Evolutionary conservation across 2,329 filamentous ascomycete species (phyloP), one percentile per base, ranked within the genome.

Genomic region (Phialophora tarda): DNA sequence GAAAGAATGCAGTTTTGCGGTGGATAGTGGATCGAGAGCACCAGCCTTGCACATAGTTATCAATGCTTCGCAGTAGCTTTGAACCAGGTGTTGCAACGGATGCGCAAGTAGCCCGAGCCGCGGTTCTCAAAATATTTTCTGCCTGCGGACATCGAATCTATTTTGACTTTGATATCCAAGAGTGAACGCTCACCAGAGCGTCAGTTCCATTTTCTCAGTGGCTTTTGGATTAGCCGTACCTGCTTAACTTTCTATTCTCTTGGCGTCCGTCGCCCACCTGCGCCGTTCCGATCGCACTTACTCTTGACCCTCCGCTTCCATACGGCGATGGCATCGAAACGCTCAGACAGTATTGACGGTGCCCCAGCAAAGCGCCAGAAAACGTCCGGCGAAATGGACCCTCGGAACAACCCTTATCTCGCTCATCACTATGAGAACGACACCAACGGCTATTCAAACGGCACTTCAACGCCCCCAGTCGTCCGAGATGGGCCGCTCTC

Each of bases 361-460:
- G 78, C 79, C 70, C 81, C 83, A 73, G 78, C 78, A 72, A 89
- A 84, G 79, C 83, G 83, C 68, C 82, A 84, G 74, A 86, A 86
- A 76, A 83, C 79, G 58, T 76, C 74, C 72, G 71, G 77, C 72
- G 79, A 80, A 68, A 80, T 78, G 70, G 84, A 87, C 75, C 85
- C 86, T 62, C 80, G 81, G 65, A 75, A 85, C 76, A 98, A 98
- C 77, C 92, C 91, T 1, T 98, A 99, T 82, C 88, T 99, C 69
- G 91, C 93, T 64, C 95, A 99, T 80, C 90, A 91, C 87, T 88
- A 94, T 79, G 84, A 89, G 69, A 77, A 81, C 78, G 72, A 78
- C 73, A 57, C 62, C 26, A 70, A 73, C 61, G 66, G 75, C 71
- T 70, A 75, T 72, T 72, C 72, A 62, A 77, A 78, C 59, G 77